Evolutionary conservation across 192 early-diverging fungal genomes (phyloP).

Genomic region (Backusella westeae): DNA sequence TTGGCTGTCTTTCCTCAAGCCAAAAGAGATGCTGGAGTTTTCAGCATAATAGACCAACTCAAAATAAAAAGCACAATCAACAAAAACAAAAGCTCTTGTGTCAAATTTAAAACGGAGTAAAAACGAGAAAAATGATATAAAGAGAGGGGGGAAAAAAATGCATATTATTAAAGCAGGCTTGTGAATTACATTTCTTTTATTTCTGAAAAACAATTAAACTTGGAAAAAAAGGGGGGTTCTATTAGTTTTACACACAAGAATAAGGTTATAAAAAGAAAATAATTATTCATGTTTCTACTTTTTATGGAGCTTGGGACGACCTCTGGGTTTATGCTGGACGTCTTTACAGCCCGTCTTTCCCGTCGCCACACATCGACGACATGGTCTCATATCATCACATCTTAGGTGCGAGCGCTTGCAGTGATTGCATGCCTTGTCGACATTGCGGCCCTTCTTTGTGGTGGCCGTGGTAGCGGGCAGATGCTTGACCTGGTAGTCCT

Average conservation of each 20-base stretch:
- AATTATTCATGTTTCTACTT: conserved; percentile 7
- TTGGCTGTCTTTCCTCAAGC: conserved; percentile 92
- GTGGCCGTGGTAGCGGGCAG: background rate
- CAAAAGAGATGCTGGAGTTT: conserved; percentile 39
- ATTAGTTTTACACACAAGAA: background rate
- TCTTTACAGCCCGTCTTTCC: conserved; percentile 39
- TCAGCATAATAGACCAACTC: background rate
- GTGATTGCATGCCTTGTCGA: conserved; percentile 40
- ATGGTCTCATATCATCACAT: conserved; percentile 38
- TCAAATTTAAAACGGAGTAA: too few species aligned
- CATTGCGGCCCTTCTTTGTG: conserved; percentile 34
- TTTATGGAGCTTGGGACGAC: conserved; percentile 35
- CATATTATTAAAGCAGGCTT: too few species aligned
- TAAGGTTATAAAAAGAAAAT: background rate
- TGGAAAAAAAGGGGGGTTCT: background rate
- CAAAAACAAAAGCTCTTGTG: too few species aligned
- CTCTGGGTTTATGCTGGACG: conserved; percentile 42
- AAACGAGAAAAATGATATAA: too few species aligned
- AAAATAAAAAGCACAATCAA: too few species aligned
- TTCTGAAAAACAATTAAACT: background rate
- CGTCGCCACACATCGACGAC: conserved; percentile 32
- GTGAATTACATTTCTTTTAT: background rate
- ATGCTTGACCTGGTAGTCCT: conserved; percentile 10
- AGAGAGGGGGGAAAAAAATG: too few species aligned
- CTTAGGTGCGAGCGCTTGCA: conserved; percentile 40